Conservation (phyloP, 1,284 basidiomycete species). For the Sanghuangporus baumii region DNA sequence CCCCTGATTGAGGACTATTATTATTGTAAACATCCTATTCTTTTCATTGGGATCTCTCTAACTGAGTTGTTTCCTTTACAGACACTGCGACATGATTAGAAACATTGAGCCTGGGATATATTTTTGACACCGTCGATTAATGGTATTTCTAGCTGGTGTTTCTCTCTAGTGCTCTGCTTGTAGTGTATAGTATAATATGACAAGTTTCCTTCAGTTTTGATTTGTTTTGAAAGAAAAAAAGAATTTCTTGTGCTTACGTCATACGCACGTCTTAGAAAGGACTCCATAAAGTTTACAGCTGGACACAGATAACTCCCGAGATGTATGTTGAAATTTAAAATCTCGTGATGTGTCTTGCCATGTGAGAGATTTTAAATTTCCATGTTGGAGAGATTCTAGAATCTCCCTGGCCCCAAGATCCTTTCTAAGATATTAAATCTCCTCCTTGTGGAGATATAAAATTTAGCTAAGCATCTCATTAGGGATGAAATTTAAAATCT, state of each 20-base stretch:
- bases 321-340: too few relatives aligned
- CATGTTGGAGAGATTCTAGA: too few relatives aligned
- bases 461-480: too few relatives aligned
- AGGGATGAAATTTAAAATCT: too few relatives aligned
- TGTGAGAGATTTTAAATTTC: too few relatives aligned
- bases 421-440: too few relatives aligned
- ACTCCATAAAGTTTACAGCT: too few relatives aligned
- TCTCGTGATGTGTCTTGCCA: too few relatives aligned
- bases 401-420: too few relatives aligned
- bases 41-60: neutral
- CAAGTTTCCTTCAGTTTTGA: neutral
- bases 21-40: slow-evolving; percentile 72
- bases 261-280: neutral
- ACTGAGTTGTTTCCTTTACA: slow-evolving; percentile 14
- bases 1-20: slow-evolving; percentile 94
- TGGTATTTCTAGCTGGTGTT: neutral
- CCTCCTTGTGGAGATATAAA: too few relatives aligned
- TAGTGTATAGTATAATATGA: neutral
- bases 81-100: slow-evolving; percentile 34
- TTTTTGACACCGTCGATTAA: neutral
- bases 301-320: too few relatives aligned
- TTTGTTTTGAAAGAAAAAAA: neutral
- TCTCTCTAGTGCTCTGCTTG: neutral
- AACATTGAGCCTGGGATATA: neutral
- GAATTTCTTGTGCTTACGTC: neutral